A percentile compares a stretch with the other conserved stretches of the same genome.
Evolutionary conservation across 148 eudicot genomes (phyloP).

Genomic region (Cornus florida): DNA sequence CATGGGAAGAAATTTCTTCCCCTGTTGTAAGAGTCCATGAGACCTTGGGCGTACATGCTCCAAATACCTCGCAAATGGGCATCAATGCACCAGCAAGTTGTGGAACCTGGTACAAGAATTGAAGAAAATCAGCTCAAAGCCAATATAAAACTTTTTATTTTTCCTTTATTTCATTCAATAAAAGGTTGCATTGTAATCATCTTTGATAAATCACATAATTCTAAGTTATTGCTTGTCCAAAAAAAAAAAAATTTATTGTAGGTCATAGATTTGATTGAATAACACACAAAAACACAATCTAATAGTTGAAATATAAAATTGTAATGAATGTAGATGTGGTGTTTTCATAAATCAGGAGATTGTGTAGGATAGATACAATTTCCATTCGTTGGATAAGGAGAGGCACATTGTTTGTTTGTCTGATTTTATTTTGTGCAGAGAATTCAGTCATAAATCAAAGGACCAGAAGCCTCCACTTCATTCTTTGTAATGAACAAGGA

Average conservation of each 20-base stretch:
- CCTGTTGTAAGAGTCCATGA: slow-evolving; percentile 69
- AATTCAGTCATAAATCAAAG: background rate
- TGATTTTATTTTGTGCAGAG: background rate
- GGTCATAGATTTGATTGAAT: no score
- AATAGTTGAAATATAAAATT: no score
- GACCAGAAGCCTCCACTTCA: background rate
- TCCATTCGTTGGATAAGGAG: slow-evolving; percentile 1
- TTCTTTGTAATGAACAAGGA: background rate
- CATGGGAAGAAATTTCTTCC: slow-evolving; percentile 72
- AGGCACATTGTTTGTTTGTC: slow-evolving; percentile 4
- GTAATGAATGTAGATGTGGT: background rate
- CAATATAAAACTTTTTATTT: background rate
- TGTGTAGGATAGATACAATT: background rate
- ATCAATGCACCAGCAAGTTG: slow-evolving; percentile 96
- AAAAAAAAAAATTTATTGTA: no score
- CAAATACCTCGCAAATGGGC: slow-evolving; percentile 94
- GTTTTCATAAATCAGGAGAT: background rate
- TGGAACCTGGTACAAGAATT: slow-evolving; percentile 65
- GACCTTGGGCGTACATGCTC: slow-evolving; percentile 71
- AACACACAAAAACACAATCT: no score
- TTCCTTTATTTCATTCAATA: background rate
- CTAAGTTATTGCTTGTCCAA: background rate
- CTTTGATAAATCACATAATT: slow-evolving; percentile 2
- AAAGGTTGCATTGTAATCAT: background rate
- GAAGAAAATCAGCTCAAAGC: slow-evolving; percentile 12